Evolutionary conservation across 768 basidiomycete species (phyloP).

Genomic region (Lentinus tigrinus): DNA sequence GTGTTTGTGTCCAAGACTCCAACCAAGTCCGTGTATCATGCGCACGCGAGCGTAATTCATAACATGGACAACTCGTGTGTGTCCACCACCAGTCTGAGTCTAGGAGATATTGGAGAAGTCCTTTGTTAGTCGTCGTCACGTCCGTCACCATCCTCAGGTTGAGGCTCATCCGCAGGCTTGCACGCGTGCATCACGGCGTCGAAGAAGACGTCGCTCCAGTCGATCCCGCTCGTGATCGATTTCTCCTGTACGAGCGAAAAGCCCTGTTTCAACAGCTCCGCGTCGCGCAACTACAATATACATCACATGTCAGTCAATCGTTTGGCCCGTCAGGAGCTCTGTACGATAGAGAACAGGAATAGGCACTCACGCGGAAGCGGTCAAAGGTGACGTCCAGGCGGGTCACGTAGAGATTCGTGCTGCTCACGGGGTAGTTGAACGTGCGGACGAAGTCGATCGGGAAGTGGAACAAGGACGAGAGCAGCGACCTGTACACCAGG

Average conservation of each 20-base stretch:
- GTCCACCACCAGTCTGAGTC: too few species aligned
- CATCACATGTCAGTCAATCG: too few species aligned
- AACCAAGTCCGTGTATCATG: too few species aligned
- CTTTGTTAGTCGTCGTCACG: too few species aligned
- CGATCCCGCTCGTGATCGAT: slow-evolving; percentile 12
- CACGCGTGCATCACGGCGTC: slow-evolving; percentile 10
- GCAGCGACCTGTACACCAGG: slow-evolving; percentile 16
- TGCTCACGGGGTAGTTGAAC: slow-evolving; percentile 31
- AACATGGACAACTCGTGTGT: too few species aligned
- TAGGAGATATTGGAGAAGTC: too few species aligned
- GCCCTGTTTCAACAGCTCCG: slow-evolving; percentile 38
- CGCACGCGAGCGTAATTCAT: too few species aligned
- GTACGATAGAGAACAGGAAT: background rate
- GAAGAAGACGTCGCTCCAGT: slow-evolving; percentile 25
- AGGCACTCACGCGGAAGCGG: slow-evolving; percentile 35
- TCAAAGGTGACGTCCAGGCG: slow-evolving; percentile 42
- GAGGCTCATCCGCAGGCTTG: too few species aligned
- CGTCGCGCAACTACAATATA: slow-evolving; percentile 40
- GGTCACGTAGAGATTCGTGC: slow-evolving; percentile 35
- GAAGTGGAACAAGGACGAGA: slow-evolving; percentile 26
- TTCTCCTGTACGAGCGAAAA: slow-evolving; percentile 18
- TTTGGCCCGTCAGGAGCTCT: background rate
- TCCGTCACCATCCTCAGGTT: too few species aligned
- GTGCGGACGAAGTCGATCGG: slow-evolving; percentile 31
- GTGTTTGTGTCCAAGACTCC: too few species aligned